phyloP scores from a whole-genome alignment of 1,139 yeast species.

The Pichia inconspicua region DNA sequence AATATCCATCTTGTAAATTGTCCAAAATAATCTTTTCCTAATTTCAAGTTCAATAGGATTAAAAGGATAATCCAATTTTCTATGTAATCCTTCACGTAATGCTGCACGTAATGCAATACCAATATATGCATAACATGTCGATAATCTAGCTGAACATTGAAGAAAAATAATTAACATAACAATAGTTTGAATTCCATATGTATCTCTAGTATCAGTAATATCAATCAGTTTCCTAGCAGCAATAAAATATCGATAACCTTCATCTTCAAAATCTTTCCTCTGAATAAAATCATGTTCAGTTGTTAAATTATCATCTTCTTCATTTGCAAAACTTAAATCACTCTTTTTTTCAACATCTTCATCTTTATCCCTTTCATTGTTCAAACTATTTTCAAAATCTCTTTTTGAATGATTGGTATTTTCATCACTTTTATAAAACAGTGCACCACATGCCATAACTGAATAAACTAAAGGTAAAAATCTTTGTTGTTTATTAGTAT shows the following conservation, averaged over 20 bases:
- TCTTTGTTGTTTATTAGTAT: constrained; percentile 66
- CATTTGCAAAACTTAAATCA: not conserved
- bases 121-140: constrained; percentile 85
- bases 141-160: constrained; percentile 83
- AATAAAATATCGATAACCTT: constrained; percentile 74
- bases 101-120: constrained; percentile 91
- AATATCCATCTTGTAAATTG: constrained; percentile 86
- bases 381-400: constrained; percentile 8
- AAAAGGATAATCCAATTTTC: constrained; percentile 58
- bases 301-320: not conserved
- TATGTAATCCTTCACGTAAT: constrained; percentile 77
- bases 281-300: constrained; percentile 26
- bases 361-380: not conserved
- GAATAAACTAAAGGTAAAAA: constrained; percentile 74
- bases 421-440: constrained; percentile 47
- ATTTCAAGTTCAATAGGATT: constrained; percentile 83
- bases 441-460: constrained; percentile 64
- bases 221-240: constrained; percentile 77
- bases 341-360: constrained; percentile 3
- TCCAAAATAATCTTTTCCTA: constrained; percentile 78
- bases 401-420: constrained; percentile 17
- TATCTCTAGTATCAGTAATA: constrained; percentile 52
- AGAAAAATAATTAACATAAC: constrained; percentile 67
- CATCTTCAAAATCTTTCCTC: constrained; percentile 49
- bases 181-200: constrained; percentile 68